These are phyloP conservation scores for Trichophyton benhamiae DNA, from an alignment of 2,329 filamentous ascomycete species.

Conservation along the genomic window DNA sequence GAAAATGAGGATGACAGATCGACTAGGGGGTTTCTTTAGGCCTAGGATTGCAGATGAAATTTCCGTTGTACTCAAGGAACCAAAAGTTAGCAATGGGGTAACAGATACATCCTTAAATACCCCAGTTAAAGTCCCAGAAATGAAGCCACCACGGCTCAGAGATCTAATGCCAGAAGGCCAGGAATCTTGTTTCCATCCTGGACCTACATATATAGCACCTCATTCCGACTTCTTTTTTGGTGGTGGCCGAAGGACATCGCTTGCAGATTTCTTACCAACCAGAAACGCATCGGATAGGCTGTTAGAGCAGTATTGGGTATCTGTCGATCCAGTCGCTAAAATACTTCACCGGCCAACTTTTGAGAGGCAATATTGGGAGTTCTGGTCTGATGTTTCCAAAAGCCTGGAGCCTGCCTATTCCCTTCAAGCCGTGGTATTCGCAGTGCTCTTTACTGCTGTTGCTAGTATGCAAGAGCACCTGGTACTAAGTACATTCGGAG, in stretches of 20 bases:
- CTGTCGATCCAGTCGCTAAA: constrained; percentile 57
- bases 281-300: constrained; percentile 48
- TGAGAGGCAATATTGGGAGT: constrained; percentile 49
- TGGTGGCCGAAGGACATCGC: constrained; percentile 36
- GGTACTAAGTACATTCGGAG: constrained; percentile 43
- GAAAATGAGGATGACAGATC: constrained; percentile 60
- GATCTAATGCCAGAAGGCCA: not conserved
- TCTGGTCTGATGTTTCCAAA: constrained; percentile 51
- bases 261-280: constrained; percentile 51
- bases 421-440: constrained; percentile 56
- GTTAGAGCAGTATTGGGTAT: constrained; percentile 53
- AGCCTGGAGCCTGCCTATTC: constrained; percentile 52
- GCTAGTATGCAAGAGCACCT: constrained; percentile 50
- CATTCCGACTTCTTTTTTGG: constrained; percentile 56
- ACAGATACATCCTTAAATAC: not conserved
- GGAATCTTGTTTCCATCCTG: constrained; percentile 48
- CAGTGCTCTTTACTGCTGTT: constrained; percentile 55
- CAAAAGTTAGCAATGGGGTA: not conserved
- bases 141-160: not conserved
- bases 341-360: constrained; percentile 57
- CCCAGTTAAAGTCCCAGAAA: not conserved
- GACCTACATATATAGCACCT: constrained; percentile 54
- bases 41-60: constrained; percentile 57
- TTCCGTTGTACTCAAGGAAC: not conserved
- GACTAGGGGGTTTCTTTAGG: constrained; percentile 59